Percentiles rank a stretch among this genome's conserved stretches.
These are phyloP conservation scores for Tolypocladium amazonense DNA, from an alignment of 2,329 filamentous ascomycete species.

Conservation along the genomic window DNA sequence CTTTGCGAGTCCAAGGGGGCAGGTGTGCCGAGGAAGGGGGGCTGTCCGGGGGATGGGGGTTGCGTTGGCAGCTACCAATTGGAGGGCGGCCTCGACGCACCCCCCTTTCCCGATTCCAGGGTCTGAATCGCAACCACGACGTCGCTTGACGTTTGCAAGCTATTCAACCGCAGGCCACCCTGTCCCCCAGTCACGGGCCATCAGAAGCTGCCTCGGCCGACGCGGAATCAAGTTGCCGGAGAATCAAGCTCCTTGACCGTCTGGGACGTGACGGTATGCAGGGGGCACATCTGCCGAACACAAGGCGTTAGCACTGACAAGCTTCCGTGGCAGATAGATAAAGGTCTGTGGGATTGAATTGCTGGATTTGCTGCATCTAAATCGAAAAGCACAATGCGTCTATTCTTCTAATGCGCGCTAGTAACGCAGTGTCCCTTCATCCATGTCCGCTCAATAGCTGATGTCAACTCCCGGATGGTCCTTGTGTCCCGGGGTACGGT, in stretches of 20 bases:
- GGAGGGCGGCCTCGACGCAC: not conserved
- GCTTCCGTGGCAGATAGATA: not conserved
- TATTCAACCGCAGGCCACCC: not conserved
- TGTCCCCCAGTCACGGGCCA: not conserved
- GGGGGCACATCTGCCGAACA: not conserved
- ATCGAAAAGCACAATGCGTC: not conserved
- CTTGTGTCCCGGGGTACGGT: constrained; percentile 44
- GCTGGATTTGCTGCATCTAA: not conserved
- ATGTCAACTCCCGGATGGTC: constrained; percentile 33
- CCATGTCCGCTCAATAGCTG: not conserved
- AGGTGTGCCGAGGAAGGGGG: not conserved
- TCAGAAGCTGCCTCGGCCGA: not conserved
- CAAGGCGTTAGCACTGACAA: not conserved
- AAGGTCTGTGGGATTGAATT: not conserved
- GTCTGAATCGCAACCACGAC: not conserved
- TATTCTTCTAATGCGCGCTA: not conserved
- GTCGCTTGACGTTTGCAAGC: not conserved
- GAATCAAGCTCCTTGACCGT: not conserved
- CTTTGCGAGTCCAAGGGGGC: not conserved
- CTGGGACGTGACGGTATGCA: not conserved
- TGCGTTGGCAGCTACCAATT: not conserved
- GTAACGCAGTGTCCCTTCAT: not conserved
- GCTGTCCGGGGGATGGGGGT: too few species aligned
- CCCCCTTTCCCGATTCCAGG: not conserved
- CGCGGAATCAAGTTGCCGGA: not conserved